These are phyloP conservation scores for Phytophthora sojae DNA, from an alignment of 352 stramenopile species.

Conservation along the genomic window DNA sequence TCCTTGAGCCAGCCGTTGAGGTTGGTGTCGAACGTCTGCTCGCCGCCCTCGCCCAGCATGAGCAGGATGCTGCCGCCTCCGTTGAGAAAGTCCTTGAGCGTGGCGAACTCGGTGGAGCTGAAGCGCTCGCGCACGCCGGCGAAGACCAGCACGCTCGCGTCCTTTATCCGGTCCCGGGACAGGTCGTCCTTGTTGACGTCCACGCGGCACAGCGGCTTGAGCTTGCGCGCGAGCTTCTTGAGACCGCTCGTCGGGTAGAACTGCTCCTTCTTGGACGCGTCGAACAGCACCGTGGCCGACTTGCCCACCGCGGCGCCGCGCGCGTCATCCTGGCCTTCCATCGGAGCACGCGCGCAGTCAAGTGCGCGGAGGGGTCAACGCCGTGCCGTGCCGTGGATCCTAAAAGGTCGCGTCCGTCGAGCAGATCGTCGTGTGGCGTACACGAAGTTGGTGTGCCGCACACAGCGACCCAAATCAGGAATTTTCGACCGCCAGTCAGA, in stretches of 20 bases:
- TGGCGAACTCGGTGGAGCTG: slow-evolving; percentile 86
- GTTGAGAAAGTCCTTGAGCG: slow-evolving; percentile 91
- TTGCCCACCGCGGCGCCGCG: slow-evolving; percentile 17
- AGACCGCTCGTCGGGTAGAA: slow-evolving; percentile 92
- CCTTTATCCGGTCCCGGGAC: slow-evolving; percentile 86
- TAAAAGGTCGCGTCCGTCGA: slow-evolving; percentile 34
- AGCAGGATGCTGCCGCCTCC: slow-evolving; percentile 91
- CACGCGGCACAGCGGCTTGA: slow-evolving; percentile 92
- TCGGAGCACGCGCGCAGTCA: slow-evolving; percentile 3
- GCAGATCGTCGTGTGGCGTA: background rate
- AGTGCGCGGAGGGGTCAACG: slow-evolving; percentile 1
- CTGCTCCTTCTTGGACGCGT: slow-evolving; percentile 94
- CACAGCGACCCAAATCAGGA: slow-evolving; percentile 14
- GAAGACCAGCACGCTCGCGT: slow-evolving; percentile 91
- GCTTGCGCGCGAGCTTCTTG: slow-evolving; percentile 94
- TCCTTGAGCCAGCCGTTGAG: slow-evolving; percentile 96
- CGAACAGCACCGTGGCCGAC: slow-evolving; percentile 80
- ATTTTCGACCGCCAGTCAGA: slow-evolving; percentile 31
- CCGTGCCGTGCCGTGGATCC: slow-evolving; percentile 12
- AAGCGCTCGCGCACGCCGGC: slow-evolving; percentile 91
- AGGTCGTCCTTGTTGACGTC: slow-evolving; percentile 96
- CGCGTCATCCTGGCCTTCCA: slow-evolving; percentile 38
- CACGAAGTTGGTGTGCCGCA: background rate
- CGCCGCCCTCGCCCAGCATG: slow-evolving; percentile 92
- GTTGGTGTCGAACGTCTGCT: slow-evolving; percentile 92